Evolutionary conservation across 805 yeast genomes (phyloP).

Genomic region (Jamesozyma piceae): DNA sequence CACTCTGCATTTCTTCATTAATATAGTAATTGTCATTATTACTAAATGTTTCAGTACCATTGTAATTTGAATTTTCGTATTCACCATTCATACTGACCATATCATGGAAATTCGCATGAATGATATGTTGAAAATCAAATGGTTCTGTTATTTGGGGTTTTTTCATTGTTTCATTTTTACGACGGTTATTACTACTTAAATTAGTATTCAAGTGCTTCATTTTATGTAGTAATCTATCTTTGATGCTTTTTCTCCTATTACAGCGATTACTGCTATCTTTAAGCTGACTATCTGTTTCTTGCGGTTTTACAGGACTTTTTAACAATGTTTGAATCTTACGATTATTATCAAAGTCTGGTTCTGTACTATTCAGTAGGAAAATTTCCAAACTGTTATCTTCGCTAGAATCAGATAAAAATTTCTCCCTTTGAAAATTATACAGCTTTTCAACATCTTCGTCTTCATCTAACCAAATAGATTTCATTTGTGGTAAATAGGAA

Average conservation of each 20-base stretch:
- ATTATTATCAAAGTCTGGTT: neutral
- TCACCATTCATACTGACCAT: too few species aligned
- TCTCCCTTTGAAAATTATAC: slow-evolving; percentile 21
- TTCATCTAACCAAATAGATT: slow-evolving; percentile 37
- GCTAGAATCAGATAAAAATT: slow-evolving; percentile 2
- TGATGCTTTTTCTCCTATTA: neutral
- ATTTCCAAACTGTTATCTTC: slow-evolving; percentile 3
- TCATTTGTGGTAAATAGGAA: slow-evolving; percentile 26
- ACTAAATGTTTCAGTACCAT: too few species aligned
- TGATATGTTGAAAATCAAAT: slow-evolving; percentile 33
- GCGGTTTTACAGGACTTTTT: neutral
- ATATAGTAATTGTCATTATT: neutral
- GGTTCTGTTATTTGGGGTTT: slow-evolving; percentile 29
- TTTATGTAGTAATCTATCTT: neutral
- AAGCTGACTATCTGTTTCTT: neutral
- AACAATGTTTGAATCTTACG: slow-evolving; percentile 9
- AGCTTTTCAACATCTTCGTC: slow-evolving; percentile 31
- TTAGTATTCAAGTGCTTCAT: neutral
- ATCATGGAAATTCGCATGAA: slow-evolving; percentile 26
- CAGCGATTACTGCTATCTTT: neutral
- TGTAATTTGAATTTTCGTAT: too few species aligned
- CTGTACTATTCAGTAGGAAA: slow-evolving; percentile 24
- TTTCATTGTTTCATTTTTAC: slow-evolving; percentile 2
- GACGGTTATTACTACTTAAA: slow-evolving; percentile 7
- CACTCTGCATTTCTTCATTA: neutral